phyloP scores from a whole-genome alignment of 306 rosid genomes.

The Prunus dulcis region DNA sequence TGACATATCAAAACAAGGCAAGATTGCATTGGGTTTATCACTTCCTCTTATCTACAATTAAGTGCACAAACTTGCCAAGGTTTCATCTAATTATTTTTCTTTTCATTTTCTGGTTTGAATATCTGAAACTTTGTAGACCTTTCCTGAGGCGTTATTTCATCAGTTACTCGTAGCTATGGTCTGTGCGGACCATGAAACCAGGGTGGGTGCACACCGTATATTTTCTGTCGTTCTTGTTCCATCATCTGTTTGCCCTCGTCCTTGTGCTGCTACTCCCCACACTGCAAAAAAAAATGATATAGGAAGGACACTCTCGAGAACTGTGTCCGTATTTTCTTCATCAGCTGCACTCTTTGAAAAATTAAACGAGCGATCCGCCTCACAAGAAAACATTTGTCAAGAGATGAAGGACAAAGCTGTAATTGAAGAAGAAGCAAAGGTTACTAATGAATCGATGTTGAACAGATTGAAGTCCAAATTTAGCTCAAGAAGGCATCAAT shows the following conservation, averaged over 20 bases:
- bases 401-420: constrained; percentile 12
- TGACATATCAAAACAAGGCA: constrained; percentile 44
- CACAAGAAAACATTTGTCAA: constrained; percentile 12
- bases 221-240: constrained; percentile 31
- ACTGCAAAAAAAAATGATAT: constrained; percentile 31
- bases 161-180: constrained; percentile 35
- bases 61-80: background rate
- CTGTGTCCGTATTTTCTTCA: constrained; percentile 34
- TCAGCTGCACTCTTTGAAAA: constrained; percentile 27
- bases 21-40: constrained; percentile 14
- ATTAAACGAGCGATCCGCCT: constrained; percentile 10
- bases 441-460: constrained; percentile 41
- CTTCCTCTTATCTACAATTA: background rate
- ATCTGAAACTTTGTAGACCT: constrained; percentile 26
- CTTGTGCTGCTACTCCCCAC: constrained; percentile 18
- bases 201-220: constrained; percentile 28
- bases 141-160: constrained; percentile 45
- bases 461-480: constrained; percentile 56
- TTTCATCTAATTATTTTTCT: background rate
- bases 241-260: constrained; percentile 34
- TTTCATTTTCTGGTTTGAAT: background rate
- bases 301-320: constrained; percentile 64
- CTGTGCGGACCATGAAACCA: constrained; percentile 20
- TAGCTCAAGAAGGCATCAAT: constrained; percentile 34
- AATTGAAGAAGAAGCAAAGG: constrained; percentile 22